These are phyloP conservation scores for Bolboschoenus planiculmis DNA, from an alignment of 176 grass and related monocot species.

Conservation along the genomic window DNA sequence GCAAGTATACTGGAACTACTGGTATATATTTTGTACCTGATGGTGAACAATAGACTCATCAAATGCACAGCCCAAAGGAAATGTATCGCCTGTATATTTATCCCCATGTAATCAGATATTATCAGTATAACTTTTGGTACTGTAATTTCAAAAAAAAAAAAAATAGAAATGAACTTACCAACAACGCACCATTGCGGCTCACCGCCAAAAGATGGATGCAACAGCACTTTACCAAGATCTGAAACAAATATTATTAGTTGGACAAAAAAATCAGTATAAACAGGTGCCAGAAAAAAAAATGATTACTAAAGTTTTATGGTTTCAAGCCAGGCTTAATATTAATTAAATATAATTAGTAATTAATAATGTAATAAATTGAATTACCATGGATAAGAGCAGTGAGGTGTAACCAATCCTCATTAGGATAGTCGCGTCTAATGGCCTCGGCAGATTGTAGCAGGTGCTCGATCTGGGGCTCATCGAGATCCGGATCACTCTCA, in stretches of 20 bases:
- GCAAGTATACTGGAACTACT: not conserved
- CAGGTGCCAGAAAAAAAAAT: not conserved
- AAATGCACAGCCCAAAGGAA: constrained; percentile 36
- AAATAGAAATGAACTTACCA: constrained; percentile 18
- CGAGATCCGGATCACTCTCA: constrained; percentile 92
- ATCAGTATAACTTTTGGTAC: not conserved
- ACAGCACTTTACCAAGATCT: constrained; percentile 37
- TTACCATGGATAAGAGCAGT: constrained; percentile 40
- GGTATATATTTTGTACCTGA: constrained; percentile 8
- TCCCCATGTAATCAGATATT: not conserved
- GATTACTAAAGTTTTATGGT: not conserved
- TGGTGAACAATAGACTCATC: constrained; percentile 31
- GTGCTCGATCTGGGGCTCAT: constrained; percentile 98
- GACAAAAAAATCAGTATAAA: not conserved
- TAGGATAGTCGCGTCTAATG: constrained; percentile 81
- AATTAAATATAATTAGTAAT: not conserved
- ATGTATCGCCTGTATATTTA: constrained; percentile 29
- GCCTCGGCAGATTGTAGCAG: constrained; percentile 92
- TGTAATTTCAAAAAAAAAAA: not conserved
- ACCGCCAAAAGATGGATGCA: constrained; percentile 32
- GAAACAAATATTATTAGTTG: not conserved
- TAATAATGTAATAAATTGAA: not conserved
- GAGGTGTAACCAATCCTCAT: constrained; percentile 87
- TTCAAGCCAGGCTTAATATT: not conserved
- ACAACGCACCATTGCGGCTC: constrained; percentile 40